phyloP scores from a whole-genome alignment of 306 rosid genomes.

The Luffa acutangula region DNA sequence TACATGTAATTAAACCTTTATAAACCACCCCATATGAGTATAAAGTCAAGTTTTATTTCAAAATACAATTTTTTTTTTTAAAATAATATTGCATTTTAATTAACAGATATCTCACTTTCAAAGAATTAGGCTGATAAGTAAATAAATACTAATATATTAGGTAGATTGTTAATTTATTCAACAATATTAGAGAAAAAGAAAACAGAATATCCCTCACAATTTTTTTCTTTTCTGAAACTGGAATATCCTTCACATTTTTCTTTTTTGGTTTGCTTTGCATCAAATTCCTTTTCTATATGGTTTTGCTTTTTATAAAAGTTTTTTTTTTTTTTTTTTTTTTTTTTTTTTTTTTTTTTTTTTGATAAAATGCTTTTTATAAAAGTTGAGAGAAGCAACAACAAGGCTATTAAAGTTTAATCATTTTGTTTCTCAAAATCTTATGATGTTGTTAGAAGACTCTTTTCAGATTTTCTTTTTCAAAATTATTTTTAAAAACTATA shows the following conservation, averaged over 20 bases:
- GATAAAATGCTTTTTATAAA: no score
- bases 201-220: background rate
- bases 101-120: conserved; percentile 17
- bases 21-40: no score
- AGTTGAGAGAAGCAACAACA: background rate
- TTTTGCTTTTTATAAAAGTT: background rate
- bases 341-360: no score
- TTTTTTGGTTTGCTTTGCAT: background rate
- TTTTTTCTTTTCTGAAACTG: no score
- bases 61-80: background rate
- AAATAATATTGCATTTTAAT: background rate
- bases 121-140: conserved; percentile 18
- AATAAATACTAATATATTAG: background rate
- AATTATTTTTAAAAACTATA: background rate
- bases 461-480: no score
- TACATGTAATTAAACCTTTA: no score
- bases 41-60: no score
- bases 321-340: no score
- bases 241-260: background rate
- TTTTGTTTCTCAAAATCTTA: background rate
- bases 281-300: background rate
- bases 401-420: background rate
- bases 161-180: conserved; percentile 9
- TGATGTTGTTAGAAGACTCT: no score
- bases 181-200: conserved; percentile 2